Percentiles rank a stretch among this genome's conserved stretches.
phyloP scores from a whole-genome alignment of 2,329 filamentous ascomycete species.

The Monilinia fructigena region DNA sequence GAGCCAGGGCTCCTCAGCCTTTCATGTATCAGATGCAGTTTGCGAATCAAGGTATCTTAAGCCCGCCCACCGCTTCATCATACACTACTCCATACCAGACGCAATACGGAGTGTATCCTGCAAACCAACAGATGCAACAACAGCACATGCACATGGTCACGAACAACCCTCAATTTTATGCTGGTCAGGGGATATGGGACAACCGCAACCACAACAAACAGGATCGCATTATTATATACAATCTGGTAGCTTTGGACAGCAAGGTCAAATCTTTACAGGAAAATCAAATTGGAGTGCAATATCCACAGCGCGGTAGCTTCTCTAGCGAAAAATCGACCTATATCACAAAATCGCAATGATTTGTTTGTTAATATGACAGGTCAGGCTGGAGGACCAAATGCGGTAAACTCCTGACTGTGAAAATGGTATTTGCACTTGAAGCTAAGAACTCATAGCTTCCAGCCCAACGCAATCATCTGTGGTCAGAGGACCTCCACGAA shows the following conservation, averaged over 20 bases:
- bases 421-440: slow-evolving; percentile 4
- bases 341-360: slow-evolving; percentile 26
- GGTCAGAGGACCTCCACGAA: slow-evolving; percentile 54
- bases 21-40: slow-evolving; percentile 34
- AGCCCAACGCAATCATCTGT: slow-evolving; percentile 43
- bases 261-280: slow-evolving; percentile 31
- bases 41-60: slow-evolving; percentile 26
- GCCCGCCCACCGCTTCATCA: slow-evolving; percentile 26
- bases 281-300: slow-evolving; percentile 26
- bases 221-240: slow-evolving; percentile 33
- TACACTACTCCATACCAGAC: slow-evolving; percentile 35
- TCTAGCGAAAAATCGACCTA: slow-evolving; percentile 28
- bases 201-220: slow-evolving; percentile 29
- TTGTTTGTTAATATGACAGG: slow-evolving; percentile 25
- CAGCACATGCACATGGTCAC: slow-evolving; percentile 26
- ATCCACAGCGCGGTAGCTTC: slow-evolving; percentile 28
- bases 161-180: slow-evolving; percentile 34
- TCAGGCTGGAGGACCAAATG: slow-evolving; percentile 26
- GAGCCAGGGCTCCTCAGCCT: slow-evolving; percentile 26
- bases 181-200: slow-evolving; percentile 30
- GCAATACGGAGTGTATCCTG: slow-evolving; percentile 34
- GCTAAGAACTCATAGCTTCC: slow-evolving; percentile 34
- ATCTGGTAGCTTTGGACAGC: slow-evolving; percentile 32
- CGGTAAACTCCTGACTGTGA: slow-evolving; percentile 34
- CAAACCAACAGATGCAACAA: slow-evolving; percentile 27